Conservation (phyloP, 495 filamentous ascomycete species). For the Aeminium ludgeri region DNA sequence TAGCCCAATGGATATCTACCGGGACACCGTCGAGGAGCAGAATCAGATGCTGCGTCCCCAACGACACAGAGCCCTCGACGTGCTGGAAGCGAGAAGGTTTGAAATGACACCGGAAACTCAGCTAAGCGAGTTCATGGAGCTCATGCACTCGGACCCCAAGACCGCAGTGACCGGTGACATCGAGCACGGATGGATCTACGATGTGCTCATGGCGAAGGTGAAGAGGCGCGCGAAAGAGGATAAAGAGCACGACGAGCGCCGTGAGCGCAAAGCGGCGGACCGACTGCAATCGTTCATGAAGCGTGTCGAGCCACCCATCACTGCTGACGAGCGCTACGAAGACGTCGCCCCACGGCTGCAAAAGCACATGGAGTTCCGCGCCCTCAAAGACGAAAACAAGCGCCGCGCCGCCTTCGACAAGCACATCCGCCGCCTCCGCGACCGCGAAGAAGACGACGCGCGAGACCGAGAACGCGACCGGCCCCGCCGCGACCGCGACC, state of each 20-base stretch:
- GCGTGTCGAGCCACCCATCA: slow-evolving; percentile 74
- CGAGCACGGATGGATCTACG: slow-evolving; percentile 60
- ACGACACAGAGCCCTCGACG: slow-evolving; percentile 74
- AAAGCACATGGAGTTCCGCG: slow-evolving; percentile 65
- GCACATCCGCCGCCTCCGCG: slow-evolving; percentile 69
- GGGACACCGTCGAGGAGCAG: slow-evolving; percentile 92
- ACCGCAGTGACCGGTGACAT: slow-evolving; percentile 70
- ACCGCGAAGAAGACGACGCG: slow-evolving; percentile 76
- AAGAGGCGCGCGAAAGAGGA: slow-evolving; percentile 67
- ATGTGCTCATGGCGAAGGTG: slow-evolving; percentile 65
- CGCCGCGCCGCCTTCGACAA: slow-evolving; percentile 83
- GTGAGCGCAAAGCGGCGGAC: slow-evolving; percentile 72
- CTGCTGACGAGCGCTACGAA: slow-evolving; percentile 66
- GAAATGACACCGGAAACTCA: slow-evolving; percentile 75
- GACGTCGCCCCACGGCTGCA: slow-evolving; percentile 62
- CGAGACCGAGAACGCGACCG: no score
- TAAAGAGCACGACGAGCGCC: slow-evolving; percentile 62
- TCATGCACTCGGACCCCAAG: slow-evolving; percentile 67
- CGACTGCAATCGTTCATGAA: slow-evolving; percentile 75
- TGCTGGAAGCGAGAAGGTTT: slow-evolving; percentile 85
- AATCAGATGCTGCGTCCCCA: slow-evolving; percentile 64
- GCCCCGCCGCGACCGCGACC: slow-evolving; percentile 20
- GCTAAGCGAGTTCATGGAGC: slow-evolving; percentile 64
- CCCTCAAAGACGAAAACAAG: slow-evolving; percentile 62
- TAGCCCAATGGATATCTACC: slow-evolving; percentile 83